Evolutionary conservation across 2,329 filamentous ascomycete genomes (phyloP).

Genomic region (Conoideocrella luteorostrata): DNA sequence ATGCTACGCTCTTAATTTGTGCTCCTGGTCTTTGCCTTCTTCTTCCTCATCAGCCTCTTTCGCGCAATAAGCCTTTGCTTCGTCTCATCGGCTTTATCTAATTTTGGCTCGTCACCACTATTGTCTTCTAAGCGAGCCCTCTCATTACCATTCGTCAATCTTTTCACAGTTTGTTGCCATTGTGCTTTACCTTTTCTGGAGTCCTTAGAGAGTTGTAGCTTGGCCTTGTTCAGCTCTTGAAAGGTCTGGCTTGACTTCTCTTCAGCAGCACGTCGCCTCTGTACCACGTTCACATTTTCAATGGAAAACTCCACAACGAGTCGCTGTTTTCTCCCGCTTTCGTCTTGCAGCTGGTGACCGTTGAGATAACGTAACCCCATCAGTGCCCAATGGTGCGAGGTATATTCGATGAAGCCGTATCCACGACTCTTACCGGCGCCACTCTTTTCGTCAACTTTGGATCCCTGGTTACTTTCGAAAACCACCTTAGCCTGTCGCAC

Average conservation of each 20-base stretch:
- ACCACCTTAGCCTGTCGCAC: constrained; percentile 93
- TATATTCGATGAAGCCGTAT: constrained; percentile 97
- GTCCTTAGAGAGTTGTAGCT: background rate
- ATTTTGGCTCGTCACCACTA: constrained; percentile 19
- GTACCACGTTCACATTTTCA: constrained; percentile 94
- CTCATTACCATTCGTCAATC: background rate
- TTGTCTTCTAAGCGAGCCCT: constrained; percentile 21
- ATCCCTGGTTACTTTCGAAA: constrained; percentile 80
- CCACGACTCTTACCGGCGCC: constrained; percentile 81
- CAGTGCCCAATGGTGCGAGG: constrained; percentile 83
- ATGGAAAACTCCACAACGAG: constrained; percentile 96
- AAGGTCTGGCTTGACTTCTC: constrained; percentile 25
- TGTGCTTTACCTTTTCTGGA: background rate
- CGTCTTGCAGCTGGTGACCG: constrained; percentile 56
- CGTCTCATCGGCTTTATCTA: constrained; percentile 32
- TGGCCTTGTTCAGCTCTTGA: constrained; percentile 28
- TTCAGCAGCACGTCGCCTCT: constrained; percentile 50
- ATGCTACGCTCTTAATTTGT: constrained; percentile 4
- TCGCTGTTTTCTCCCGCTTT: constrained; percentile 73
- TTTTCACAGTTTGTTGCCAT: background rate
- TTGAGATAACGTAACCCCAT: constrained; percentile 96
- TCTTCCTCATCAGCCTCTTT: constrained; percentile 74
- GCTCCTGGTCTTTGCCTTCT: constrained; percentile 41
- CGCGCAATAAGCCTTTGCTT: constrained; percentile 75
- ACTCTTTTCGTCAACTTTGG: constrained; percentile 70